These are phyloP conservation scores for Cercospora beticola DNA, from an alignment of 2,329 filamentous ascomycete genomes.

Conservation along the genomic window DNA sequence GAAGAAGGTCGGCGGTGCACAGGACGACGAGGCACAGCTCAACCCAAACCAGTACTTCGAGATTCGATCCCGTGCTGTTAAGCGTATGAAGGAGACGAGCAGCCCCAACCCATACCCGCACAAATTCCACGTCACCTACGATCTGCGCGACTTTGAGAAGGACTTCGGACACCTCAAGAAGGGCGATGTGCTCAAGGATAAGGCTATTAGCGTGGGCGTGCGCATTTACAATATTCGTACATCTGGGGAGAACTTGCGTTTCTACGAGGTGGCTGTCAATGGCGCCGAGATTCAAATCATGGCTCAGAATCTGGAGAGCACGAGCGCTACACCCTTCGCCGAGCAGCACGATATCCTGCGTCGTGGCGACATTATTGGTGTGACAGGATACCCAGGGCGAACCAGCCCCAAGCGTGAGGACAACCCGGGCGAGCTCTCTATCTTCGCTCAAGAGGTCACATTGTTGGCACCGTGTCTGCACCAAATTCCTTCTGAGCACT, in stretches of 20 bases:
- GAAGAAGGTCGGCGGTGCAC: slow-evolving; percentile 60
- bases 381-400: slow-evolving; percentile 78
- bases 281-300: slow-evolving; percentile 84
- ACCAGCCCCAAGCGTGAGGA: slow-evolving; percentile 83
- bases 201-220: slow-evolving; percentile 73
- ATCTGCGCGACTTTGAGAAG: slow-evolving; percentile 74
- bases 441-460: slow-evolving; percentile 83
- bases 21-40: slow-evolving; percentile 69
- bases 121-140: slow-evolving; percentile 85
- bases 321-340: slow-evolving; percentile 70
- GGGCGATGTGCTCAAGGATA: slow-evolving; percentile 76
- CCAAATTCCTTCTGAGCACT: slow-evolving; percentile 84
- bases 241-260: slow-evolving; percentile 80
- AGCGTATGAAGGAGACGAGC: slow-evolving; percentile 70
- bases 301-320: slow-evolving; percentile 79
- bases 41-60: slow-evolving; percentile 92
- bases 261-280: slow-evolving; percentile 81
- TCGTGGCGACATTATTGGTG: slow-evolving; percentile 88
- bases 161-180: slow-evolving; percentile 81
- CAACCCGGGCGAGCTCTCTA: slow-evolving; percentile 75
- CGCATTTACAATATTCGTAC: slow-evolving; percentile 87
- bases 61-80: slow-evolving; percentile 81
- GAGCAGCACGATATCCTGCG: slow-evolving; percentile 87
- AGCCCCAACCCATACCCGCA: slow-evolving; percentile 87
- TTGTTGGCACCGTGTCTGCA: slow-evolving; percentile 90